A percentile compares a stretch with the other conserved stretches of the same genome.
phyloP scores from a whole-genome alignment of 768 basidiomycete species.

The Lactarius tabidus region DNA sequence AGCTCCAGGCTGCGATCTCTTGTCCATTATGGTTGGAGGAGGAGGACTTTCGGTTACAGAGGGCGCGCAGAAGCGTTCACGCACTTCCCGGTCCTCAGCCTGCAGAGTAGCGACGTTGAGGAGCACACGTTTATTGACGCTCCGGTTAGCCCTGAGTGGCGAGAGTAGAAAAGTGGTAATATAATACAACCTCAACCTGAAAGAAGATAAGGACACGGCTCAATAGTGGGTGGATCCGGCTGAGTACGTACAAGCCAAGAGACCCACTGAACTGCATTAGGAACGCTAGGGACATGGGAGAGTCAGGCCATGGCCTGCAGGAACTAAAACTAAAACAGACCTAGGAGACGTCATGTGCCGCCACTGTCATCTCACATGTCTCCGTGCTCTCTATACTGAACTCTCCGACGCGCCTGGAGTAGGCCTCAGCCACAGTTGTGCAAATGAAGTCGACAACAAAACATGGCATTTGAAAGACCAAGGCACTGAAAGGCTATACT shows the following conservation, averaged over 20 bases:
- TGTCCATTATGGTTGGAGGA: not conserved
- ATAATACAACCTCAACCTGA: too few relatives aligned
- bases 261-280: conserved; percentile 22
- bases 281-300: conserved; percentile 1
- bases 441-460: not conserved
- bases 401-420: conserved; percentile 16
- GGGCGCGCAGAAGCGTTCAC: not conserved
- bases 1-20: not conserved
- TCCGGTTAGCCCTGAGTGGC: not conserved
- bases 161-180: not conserved
- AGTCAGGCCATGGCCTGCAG: not conserved
- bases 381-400: conserved; percentile 20
- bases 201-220: conserved; percentile 11
- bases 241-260: conserved; percentile 25
- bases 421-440: conserved; percentile 10
- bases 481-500: too few relatives aligned
- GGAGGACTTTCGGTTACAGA: not conserved
- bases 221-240: conserved; percentile 14
- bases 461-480: conserved; percentile 17
- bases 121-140: conserved; percentile 4
- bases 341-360: conserved; percentile 23
- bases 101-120: conserved; percentile 20
- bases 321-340: conserved; percentile 3
- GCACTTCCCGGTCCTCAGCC: conserved; percentile 25
- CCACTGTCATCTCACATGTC: conserved; percentile 24